Evolutionary conservation across 2,329 filamentous ascomycete species (phyloP).

Genomic region (Pyricularia pennisetigena): DNA sequence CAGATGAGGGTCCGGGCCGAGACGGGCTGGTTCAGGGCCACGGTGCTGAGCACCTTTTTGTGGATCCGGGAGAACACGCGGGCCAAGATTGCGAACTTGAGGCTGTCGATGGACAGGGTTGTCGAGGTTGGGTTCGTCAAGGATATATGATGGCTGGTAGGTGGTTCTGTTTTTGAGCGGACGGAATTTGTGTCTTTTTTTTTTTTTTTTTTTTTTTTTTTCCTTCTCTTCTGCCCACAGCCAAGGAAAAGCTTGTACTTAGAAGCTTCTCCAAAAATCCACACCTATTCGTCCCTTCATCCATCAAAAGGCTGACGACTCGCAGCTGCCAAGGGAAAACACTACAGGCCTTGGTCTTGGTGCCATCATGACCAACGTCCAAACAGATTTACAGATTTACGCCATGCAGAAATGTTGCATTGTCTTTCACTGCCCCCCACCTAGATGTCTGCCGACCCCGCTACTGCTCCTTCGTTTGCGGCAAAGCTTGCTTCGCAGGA

Average conservation of each 20-base stretch:
- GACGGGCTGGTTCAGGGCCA: slow-evolving; percentile 30
- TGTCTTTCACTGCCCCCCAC: neutral
- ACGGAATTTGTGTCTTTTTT: neutral
- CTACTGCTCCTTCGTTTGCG: neutral
- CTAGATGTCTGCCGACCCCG: neutral
- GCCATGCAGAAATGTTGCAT: neutral
- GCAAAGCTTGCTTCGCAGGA: neutral
- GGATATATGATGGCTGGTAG: slow-evolving; percentile 34
- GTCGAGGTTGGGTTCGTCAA: slow-evolving; percentile 61
- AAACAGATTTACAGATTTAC: neutral
- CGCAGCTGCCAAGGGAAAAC: neutral
- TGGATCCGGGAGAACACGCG: slow-evolving; percentile 55
- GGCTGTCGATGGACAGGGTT: slow-evolving; percentile 45
- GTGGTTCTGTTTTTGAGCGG: neutral
- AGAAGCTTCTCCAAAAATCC: neutral
- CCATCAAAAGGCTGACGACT: neutral
- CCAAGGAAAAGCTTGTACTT: neutral
- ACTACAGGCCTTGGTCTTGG: neutral
- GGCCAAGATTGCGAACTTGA: slow-evolving; percentile 52
- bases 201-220: too few species aligned
- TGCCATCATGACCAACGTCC: neutral
- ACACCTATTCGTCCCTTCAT: neutral
- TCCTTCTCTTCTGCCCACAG: too few species aligned
- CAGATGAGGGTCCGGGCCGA: slow-evolving; percentile 38
- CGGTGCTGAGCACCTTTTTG: slow-evolving; percentile 43